Base-by-base conservation (phyloP, 1,139 yeast genomes). In the Kodamaea suecica region DNA sequence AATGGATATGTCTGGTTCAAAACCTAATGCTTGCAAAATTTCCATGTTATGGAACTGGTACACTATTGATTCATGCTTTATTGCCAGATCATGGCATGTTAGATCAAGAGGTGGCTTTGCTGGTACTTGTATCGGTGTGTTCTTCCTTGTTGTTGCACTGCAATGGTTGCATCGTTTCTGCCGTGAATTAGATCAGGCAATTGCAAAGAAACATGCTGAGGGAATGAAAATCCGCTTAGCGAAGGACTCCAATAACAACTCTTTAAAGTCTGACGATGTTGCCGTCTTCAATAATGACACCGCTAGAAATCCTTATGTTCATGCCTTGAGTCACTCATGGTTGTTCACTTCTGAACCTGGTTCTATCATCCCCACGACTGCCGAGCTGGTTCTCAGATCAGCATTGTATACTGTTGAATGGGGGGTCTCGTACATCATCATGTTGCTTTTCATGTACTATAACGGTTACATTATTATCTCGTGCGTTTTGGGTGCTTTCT, bases 391-490 rank as follows among this genome's bases (percentile, higher is more conserved):
- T 5, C 47, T 75, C 8, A 66, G 81, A 36, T 59, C 75, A 0
- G 34, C 62, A 2, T 51, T 80, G 29, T 80, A 72, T 52, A 68
- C 78, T 2, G 46, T 77, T 19, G 80, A 79, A 51, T 77, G 82
- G 75, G 82, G 82, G 2, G 68, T 75, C 13, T 74, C 80, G 4
- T 80, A 80, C 51, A 57, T 80, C 36, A 71, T 80, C 47, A 81
- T 80, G 84, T 66, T 81, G 61, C 60, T 81, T 47, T 80, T 80
- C 62, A 81, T 80, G 87, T 79, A 79, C 61, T 80, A 76, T 61
- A 80, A 80, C 48, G 87, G 87, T 13, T 81, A 78, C 53, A 66
- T 80, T 24, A 75, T 79, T 38, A 76, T 80, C 38, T 70, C 78
- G 14, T 78, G 83, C 55, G 66, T 80, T 34, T 53, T 80, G 29